Conservation (phyloP, 1,139 yeast genomes). For the Saccharomyces hybrid region DNA sequence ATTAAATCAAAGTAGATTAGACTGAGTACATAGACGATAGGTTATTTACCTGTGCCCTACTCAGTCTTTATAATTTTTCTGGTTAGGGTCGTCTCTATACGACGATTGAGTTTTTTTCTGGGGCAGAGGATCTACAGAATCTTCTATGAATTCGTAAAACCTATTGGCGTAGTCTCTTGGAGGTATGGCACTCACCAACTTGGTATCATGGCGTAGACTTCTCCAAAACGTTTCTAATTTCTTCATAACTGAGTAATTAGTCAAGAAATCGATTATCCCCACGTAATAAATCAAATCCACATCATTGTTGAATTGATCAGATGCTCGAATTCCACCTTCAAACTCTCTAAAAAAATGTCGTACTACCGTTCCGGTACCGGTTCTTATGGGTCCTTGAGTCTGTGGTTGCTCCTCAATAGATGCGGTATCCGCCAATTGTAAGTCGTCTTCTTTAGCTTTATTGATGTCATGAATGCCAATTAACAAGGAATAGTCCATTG, state of each 20-base stretch:
- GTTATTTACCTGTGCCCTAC: background rate
- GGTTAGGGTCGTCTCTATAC: conserved; percentile 20
- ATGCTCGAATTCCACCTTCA: conserved; percentile 80
- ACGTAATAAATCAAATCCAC: conserved; percentile 70
- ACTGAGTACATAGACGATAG: background rate
- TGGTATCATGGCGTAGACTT: conserved; percentile 58
- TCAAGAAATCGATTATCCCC: conserved; percentile 91
- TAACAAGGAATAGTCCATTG: conserved; percentile 90
- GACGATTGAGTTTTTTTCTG: conserved; percentile 6
- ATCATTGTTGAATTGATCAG: conserved; percentile 57
- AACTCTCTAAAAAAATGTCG: conserved; percentile 60
- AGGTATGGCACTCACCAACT: conserved; percentile 80
- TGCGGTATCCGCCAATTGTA: background rate
- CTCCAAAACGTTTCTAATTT: conserved; percentile 83
- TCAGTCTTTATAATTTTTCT: conserved; percentile 17
- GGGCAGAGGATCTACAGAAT: conserved; percentile 24
- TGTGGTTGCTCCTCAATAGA: conserved; percentile 2
- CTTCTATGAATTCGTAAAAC: conserved; percentile 58
- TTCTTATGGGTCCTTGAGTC: background rate
- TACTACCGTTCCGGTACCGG: conserved; percentile 11
- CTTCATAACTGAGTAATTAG: conserved; percentile 72
- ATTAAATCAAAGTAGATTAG: conserved; percentile 3
- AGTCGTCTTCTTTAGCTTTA: conserved; percentile 20
- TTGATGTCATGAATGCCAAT: conserved; percentile 78
- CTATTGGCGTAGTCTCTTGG: conserved; percentile 85